Base-by-base conservation (phyloP, 2,329 filamentous ascomycete genomes). In the Colletotrichum zoysiae region DNA sequence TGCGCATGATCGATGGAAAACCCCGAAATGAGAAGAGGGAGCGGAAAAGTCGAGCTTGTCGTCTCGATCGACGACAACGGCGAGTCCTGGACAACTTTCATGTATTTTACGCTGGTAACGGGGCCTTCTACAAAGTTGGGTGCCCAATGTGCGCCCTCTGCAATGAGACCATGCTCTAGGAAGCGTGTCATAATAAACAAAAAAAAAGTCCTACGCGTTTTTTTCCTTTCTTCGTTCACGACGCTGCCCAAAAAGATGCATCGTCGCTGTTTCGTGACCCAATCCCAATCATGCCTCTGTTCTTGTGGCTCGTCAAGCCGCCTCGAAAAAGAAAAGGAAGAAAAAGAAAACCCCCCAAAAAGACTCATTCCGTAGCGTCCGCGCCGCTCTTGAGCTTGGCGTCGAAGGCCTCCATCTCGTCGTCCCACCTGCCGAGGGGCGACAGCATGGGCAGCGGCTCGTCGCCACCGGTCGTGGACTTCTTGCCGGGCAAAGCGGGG, bases 341-440 rank as follows among this genome's bases (percentile, higher is more conserved):
- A 16, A 4, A 16, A n/a, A n/a, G n/a, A n/a, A n/a, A n/a, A n/a
- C n/a, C 26, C 26, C 26, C 6, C 1, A 16, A 42, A 18, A 42
- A 42, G 18, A 16, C 3, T 48, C 33, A 73, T 58, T 74, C 50
- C 44, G 67, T 62, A 2, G 53, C 65, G 40, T 58, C 63, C 0
- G 44, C 59, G 20, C 55, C 51, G 38, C 59, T 56, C 59, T 69
- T 65, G 23, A 64, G 51, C 48, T 65, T 74, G 50, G 70, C 83
- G 35, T 88, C 86, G 16, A 86, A 79, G 6, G 82, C 85, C 60
- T 86, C 86, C 83, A 90, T 87, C 79, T 90, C 88, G 46, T 90
- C 88, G 62, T 86, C 88, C 88, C 88, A 90, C 66, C 86, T 82
- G 14, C 80, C 84, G 0, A 80, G 80, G 9, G 83, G 79, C 7